These are phyloP conservation scores for Blastobotrys chiropterorum DNA, from an alignment of 805 yeast species.

Conservation along the genomic window DNA sequence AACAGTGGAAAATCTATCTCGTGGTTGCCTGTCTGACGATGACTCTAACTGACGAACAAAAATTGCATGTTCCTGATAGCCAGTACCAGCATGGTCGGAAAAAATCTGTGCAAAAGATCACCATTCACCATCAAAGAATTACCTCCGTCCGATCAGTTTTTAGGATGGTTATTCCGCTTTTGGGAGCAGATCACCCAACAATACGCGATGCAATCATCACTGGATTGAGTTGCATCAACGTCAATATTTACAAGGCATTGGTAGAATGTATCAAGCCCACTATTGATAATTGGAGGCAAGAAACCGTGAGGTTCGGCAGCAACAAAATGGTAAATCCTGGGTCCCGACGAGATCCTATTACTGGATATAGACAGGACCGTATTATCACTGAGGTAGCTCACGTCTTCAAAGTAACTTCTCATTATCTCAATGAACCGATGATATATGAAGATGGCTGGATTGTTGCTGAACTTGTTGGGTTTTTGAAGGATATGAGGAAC, in stretches of 20 bases:
- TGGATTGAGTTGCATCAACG: slow-evolving; percentile 83
- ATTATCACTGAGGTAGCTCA: slow-evolving; percentile 74
- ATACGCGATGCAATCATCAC: slow-evolving; percentile 82
- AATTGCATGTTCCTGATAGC: slow-evolving; percentile 52
- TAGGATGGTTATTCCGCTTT: slow-evolving; percentile 75
- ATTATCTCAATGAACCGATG: slow-evolving; percentile 46
- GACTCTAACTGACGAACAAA: slow-evolving; percentile 84
- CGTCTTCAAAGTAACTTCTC: slow-evolving; percentile 62
- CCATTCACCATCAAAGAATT: slow-evolving; percentile 82
- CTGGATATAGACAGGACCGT: slow-evolving; percentile 22
- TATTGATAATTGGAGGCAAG: slow-evolving; percentile 47
- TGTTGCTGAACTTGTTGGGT: slow-evolving; percentile 53
- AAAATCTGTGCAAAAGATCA: slow-evolving; percentile 69
- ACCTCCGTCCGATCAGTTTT: slow-evolving; percentile 89
- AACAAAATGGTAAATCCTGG: slow-evolving; percentile 1
- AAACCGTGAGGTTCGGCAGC: slow-evolving; percentile 2
- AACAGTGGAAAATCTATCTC: slow-evolving; percentile 83
- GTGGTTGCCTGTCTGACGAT: slow-evolving; percentile 89
- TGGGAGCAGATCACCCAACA: slow-evolving; percentile 60
- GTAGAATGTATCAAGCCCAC: slow-evolving; percentile 67
- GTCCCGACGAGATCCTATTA: slow-evolving; percentile 4
- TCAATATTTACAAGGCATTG: slow-evolving; percentile 78
- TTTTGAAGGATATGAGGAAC: slow-evolving; percentile 54
- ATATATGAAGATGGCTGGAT: slow-evolving; percentile 64
- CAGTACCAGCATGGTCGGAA: slow-evolving; percentile 57